phyloP scores from a whole-genome alignment of 306 rosid species.

The Sicyos baderoa region DNA sequence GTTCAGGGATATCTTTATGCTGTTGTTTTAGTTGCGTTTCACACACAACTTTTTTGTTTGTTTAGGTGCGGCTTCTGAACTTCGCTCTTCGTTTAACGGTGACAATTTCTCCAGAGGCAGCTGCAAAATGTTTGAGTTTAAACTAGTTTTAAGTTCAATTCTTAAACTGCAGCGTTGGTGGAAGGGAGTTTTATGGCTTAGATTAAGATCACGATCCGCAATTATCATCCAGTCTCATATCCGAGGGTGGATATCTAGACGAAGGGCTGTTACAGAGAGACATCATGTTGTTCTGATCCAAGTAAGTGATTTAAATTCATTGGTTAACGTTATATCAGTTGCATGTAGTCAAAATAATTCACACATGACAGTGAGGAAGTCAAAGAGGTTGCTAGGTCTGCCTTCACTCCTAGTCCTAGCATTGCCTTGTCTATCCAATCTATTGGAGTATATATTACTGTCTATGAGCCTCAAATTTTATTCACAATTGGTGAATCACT shows the following conservation, averaged over 20 bases:
- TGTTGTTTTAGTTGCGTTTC: not conserved
- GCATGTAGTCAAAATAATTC: not conserved
- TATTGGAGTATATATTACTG: slow-evolving; percentile 8
- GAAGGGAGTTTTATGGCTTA: slow-evolving; percentile 41
- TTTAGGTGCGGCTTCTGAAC: slow-evolving; percentile 37
- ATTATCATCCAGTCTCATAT: slow-evolving; percentile 56
- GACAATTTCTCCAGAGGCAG: slow-evolving; percentile 28
- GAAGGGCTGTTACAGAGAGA: slow-evolving; percentile 35
- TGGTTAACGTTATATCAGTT: not conserved
- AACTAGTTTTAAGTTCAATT: slow-evolving; percentile 39
- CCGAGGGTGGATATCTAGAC: slow-evolving; percentile 64
- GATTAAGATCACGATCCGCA: slow-evolving; percentile 41
- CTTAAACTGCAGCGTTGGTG: slow-evolving; percentile 82
- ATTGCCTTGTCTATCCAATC: slow-evolving; percentile 4
- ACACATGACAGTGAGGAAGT: not conserved
- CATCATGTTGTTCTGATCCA: slow-evolving; percentile 48
- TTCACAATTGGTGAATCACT: not conserved
- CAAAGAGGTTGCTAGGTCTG: not conserved
- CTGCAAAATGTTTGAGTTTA: slow-evolving; percentile 34
- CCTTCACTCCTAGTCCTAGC: slow-evolving; percentile 1
- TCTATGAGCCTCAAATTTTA: slow-evolving; percentile 20
- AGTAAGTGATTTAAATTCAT: slow-evolving; percentile 32
- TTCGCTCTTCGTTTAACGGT: slow-evolving; percentile 18
- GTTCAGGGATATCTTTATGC: not conserved
- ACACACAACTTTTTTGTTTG: slow-evolving; percentile 17